Base-by-base conservation (phyloP, 2,329 filamentous ascomycete genomes). In the Aspergillus alliaceus region DNA sequence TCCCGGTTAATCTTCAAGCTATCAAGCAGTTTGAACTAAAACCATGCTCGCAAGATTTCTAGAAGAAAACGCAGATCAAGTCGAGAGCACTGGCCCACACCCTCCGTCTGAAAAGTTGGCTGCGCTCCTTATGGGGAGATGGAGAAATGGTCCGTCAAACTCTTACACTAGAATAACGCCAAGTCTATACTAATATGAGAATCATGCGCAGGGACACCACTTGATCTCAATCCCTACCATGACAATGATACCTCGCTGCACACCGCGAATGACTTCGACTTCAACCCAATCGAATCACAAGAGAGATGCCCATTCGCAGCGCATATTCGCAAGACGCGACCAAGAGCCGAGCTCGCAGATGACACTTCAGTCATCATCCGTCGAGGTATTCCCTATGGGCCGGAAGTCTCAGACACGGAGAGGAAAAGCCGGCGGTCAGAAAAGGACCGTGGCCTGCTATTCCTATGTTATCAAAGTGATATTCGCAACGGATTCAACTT, bases 231-330 rank as follows among this genome's bases (percentile, higher is more conserved):
- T n/a, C n/a, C n/a, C n/a, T n/a, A n/a, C n/a, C n/a, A n/a, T n/a
- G n/a, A n/a, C n/a, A n/a, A n/a, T n/a, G n/a, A n/a, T n/a, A n/a
- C n/a, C n/a, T n/a, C n/a, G n/a, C n/a, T n/a, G n/a, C n/a, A n/a
- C n/a, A n/a, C n/a, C n/a, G n/a, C n/a, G n/a, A 54, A 58, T 25
- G 29, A 58, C 15, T 58, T 27, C 18, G 27, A 54, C 37, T 58
- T 29, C 9, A 15, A n/a, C n/a, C 34, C 25, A 12, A 18, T n/a
- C 6, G 14, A 54, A 8, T 32, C 35, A 7, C 51, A 58, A 25
- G 22, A 25, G 20, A 35, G 40, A 14, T 58, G 51, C 15, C 56
- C 56, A 6, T 58, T 58, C 25, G 56, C 51, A 2, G 56, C 56
- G 15, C 56, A 58, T 25, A 47, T 46, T 18, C 56, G 56, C 46